Percentiles rank a stretch among this genome's conserved stretches.
Evolutionary conservation across 2,329 filamentous ascomycete species (phyloP).

Genomic region (Byssochlamys sp.): DNA sequence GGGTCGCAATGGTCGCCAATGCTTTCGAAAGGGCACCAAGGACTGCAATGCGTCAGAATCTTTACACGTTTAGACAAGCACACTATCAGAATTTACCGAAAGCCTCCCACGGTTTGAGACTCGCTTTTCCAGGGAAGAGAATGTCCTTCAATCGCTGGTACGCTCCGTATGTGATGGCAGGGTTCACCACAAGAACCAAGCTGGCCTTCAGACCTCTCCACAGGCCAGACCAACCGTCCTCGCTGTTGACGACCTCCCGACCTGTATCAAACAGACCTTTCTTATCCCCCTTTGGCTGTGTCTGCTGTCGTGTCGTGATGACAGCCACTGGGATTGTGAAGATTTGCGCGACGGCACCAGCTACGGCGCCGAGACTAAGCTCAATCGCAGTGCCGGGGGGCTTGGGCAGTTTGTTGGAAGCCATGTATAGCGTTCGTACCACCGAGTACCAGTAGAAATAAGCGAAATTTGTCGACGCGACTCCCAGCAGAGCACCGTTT

Average conservation of each 20-base stretch:
- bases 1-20: constrained; percentile 80
- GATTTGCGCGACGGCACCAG: constrained; percentile 82
- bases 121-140: constrained; percentile 67
- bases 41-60: constrained; percentile 42
- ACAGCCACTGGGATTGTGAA: constrained; percentile 96
- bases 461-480: constrained; percentile 95
- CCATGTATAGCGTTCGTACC: constrained; percentile 69
- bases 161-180: constrained; percentile 92
- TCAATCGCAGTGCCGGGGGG: constrained; percentile 72
- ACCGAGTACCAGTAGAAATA: constrained; percentile 99
- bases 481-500: constrained; percentile 73
- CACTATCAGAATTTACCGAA: constrained; percentile 58
- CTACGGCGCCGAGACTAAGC: constrained; percentile 71
- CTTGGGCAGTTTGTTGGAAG: constrained; percentile 47
- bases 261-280: constrained; percentile 83
- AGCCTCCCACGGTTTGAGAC: constrained; percentile 72
- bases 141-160: constrained; percentile 77
- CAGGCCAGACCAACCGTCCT: constrained; percentile 78
- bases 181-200: constrained; percentile 88
- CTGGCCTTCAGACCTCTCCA: constrained; percentile 96
- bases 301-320: constrained; percentile 91
- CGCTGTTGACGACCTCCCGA: constrained; percentile 76
- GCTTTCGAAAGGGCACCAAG: constrained; percentile 89
- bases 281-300: constrained; percentile 70
- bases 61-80: not conserved